These are phyloP conservation scores for Arctium lappa DNA, from an alignment of 129 eudicot genomes.

Conservation along the genomic window DNA sequence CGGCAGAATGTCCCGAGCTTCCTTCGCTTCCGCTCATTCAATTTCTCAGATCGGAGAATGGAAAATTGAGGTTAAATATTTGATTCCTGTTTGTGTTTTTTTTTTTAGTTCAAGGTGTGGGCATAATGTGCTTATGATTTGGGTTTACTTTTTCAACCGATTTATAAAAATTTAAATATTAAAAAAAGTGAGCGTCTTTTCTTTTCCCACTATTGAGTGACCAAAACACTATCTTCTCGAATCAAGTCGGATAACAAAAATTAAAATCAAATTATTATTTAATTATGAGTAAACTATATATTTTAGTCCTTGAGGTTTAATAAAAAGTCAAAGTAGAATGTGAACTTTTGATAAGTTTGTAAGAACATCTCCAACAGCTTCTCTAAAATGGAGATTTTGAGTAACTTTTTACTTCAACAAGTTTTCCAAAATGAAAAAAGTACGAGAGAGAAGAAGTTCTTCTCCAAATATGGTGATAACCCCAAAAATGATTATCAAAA, in stretches of 20 bases:
- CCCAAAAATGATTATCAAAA: no score
- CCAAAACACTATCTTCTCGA: not conserved
- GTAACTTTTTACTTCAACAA: no score
- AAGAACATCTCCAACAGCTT: no score
- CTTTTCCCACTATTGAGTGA: constrained; percentile 4
- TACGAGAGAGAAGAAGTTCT: no score
- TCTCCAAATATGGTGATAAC: no score
- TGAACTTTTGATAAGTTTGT: no score
- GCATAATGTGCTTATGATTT: not conserved
- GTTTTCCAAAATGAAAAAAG: no score
- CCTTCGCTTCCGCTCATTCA: constrained; percentile 76
- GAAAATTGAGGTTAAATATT: constrained; percentile 9
- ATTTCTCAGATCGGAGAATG: constrained; percentile 23
- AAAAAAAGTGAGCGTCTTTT: not conserved
- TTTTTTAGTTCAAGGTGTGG: not conserved
- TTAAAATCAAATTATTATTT: not conserved
- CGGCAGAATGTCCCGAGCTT: constrained; percentile 73
- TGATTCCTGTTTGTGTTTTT: not conserved
- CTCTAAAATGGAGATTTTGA: no score
- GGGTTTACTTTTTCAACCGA: constrained; percentile 15
- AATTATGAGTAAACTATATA: no score
- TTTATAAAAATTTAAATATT: constrained; percentile 8
- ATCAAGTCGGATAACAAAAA: not conserved
- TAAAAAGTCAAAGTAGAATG: no score
- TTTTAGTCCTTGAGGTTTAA: no score